Evolutionary conservation across 179 eudicot species (phyloP), one percentile per base, ranked within the genome.

Genomic region (Vitellaria paradoxa): DNA sequence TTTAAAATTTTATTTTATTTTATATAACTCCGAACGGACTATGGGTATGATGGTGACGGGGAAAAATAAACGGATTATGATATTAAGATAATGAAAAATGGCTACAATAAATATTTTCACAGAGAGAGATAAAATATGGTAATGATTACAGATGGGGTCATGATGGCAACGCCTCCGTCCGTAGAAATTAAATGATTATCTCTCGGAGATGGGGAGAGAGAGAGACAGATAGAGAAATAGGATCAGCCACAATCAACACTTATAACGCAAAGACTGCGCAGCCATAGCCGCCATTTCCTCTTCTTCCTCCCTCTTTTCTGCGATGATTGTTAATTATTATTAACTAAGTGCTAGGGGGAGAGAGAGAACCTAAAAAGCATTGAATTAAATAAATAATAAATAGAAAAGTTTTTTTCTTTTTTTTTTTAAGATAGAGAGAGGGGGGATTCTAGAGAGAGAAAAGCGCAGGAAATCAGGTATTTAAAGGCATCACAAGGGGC

Each of bases 221-320:
- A 30, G 60, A 26, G 69, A 18, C 64, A 37, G 70, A 40, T 53
- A 53, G 57, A 52, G 26, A 63, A 5, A 20, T n/a, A 65, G 24
- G 46, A 10, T 30, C 37, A 2, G 37, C n/a, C n/a, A n/a, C n/a
- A n/a, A n/a, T n/a, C n/a, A n/a, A n/a, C 37, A 30, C 37, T 30
- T n/a, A n/a, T n/a, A 56, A 49, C 30, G 40, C 46, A 57, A 57
- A 50, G 21, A 40, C 72, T 24, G 72, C 77, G 84, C 84, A 78
- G 84, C 75, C 84, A 81, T 72, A 86, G 93, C 93, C 93, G 93
- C 89, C 93, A 86, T 82, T 88, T 85, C 82, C 47, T 20, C 61
- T 68, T 45, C 57, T 66, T 45, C 18, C 0, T 4, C 8, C 72
- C n/a, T 73, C 62, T 76, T 60, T n/a, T 59, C 76, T n/a, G 59